A percentile compares a stretch with the other conserved stretches of the same genome.
Evolutionary conservation across 768 basidiomycete genomes (phyloP).

Genomic region (Porpolomopsis calyptriformis): DNA sequence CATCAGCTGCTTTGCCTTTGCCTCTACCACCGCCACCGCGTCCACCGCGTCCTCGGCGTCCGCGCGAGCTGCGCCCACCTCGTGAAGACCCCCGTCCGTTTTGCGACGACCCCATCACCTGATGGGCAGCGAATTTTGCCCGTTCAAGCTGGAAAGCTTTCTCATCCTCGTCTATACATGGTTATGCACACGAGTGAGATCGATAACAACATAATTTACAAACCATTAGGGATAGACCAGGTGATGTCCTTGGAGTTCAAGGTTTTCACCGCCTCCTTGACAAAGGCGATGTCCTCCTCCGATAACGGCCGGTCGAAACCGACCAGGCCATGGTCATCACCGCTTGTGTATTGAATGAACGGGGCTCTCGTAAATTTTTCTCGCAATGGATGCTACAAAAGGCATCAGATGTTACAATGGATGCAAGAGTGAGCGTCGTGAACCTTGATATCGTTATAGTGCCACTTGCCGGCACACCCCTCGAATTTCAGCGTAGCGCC

Average conservation of each 20-base stretch:
- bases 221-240: slow-evolving; percentile 57
- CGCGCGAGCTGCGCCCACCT: slow-evolving; percentile 35
- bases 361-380: slow-evolving; percentile 39
- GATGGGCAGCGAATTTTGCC: slow-evolving; percentile 56
- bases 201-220: slow-evolving; percentile 10
- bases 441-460: slow-evolving; percentile 44
- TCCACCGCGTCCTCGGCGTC: slow-evolving; percentile 28
- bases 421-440: not conserved
- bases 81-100: slow-evolving; percentile 39
- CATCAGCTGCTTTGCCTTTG: slow-evolving; percentile 20
- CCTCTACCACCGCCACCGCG: slow-evolving; percentile 30
- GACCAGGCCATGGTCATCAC: slow-evolving; percentile 40
- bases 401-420: not conserved
- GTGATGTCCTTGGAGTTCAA: slow-evolving; percentile 54
- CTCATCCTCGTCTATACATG: slow-evolving; percentile 52
- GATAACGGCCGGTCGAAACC: slow-evolving; percentile 57
- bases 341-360: slow-evolving; percentile 40
- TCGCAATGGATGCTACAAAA: slow-evolving; percentile 34
- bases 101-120: slow-evolving; percentile 23
- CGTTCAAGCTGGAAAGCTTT: slow-evolving; percentile 66
- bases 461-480: slow-evolving; percentile 42
- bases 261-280: slow-evolving; percentile 54
- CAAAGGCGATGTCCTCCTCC: slow-evolving; percentile 62
- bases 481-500: slow-evolving; percentile 48
- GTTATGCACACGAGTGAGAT: slow-evolving; percentile 1